These are phyloP conservation scores for Debaryomycetaceae sp. DNA, from an alignment of 1,139 yeast species.

Conservation along the genomic window DNA sequence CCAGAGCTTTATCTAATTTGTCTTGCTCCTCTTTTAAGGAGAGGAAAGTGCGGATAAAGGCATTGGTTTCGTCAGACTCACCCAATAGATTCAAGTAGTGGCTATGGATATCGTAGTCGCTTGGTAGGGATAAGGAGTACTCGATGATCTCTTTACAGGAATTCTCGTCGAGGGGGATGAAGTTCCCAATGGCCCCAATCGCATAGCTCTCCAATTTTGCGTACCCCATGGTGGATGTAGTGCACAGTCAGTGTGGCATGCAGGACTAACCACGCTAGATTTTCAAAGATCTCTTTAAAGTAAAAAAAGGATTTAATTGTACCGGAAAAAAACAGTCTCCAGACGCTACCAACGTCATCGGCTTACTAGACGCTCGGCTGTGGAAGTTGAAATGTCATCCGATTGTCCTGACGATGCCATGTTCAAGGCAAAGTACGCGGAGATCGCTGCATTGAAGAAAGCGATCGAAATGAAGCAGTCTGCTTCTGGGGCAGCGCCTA, in stretches of 20 bases:
- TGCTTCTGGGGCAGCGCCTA: too few relatives aligned
- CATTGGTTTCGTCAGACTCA: conserved; percentile 34
- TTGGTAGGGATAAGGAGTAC: conserved; percentile 31
- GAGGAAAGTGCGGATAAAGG: conserved; percentile 25
- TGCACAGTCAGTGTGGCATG: too few relatives aligned
- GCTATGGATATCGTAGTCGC: conserved; percentile 30
- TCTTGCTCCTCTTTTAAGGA: conserved; percentile 9
- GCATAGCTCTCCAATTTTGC: conserved; percentile 19
- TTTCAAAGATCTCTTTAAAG: too few relatives aligned
- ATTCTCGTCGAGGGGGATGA: conserved; percentile 33
- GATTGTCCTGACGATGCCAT: background rate
- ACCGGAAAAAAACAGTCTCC: too few relatives aligned
- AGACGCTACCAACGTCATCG: too few relatives aligned
- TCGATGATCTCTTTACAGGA: conserved; percentile 29
- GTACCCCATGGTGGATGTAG: conserved; percentile 5
- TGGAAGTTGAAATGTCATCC: background rate
- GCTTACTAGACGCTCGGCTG: too few relatives aligned
- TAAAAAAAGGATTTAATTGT: too few relatives aligned
- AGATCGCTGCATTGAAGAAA: conserved; percentile 22
- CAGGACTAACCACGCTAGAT: too few relatives aligned
- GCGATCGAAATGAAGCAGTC: too few relatives aligned
- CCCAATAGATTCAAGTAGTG: conserved; percentile 46
- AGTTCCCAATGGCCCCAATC: conserved; percentile 19
- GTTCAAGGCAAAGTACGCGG: conserved; percentile 20
- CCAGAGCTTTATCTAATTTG: background rate